Evolutionary conservation across 257 asterid genomes (phyloP).

Genomic region (Haberlea rhodopensis): DNA sequence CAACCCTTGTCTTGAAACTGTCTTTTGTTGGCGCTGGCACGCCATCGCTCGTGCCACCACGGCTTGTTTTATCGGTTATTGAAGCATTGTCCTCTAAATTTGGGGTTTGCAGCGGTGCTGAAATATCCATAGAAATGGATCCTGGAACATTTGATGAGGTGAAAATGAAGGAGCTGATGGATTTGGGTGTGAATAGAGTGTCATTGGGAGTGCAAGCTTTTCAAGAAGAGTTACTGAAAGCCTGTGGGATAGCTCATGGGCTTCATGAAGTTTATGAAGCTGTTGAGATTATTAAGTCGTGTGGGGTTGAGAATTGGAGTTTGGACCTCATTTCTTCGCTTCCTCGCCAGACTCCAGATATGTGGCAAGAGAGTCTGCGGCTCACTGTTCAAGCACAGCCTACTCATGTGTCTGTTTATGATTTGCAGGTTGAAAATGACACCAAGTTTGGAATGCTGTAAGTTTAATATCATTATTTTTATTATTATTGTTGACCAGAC

Average conservation of each 20-base stretch:
- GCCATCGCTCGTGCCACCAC: slow-evolving; percentile 89
- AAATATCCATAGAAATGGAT: slow-evolving; percentile 97
- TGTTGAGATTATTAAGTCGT: slow-evolving; percentile 56
- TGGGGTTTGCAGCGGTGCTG: slow-evolving; percentile 63
- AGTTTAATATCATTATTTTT: no score
- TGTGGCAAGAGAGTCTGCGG: slow-evolving; percentile 92
- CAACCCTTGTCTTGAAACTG: slow-evolving; percentile 76
- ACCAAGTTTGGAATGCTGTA: slow-evolving; percentile 83
- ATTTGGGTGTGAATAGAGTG: slow-evolving; percentile 81
- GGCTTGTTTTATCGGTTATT: slow-evolving; percentile 54
- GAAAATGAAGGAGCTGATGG: slow-evolving; percentile 54
- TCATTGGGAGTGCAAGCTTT: slow-evolving; percentile 93
- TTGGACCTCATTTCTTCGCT: slow-evolving; percentile 90
- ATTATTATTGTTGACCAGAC: background rate
- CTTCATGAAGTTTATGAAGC: slow-evolving; percentile 71
- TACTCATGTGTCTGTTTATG: slow-evolving; percentile 84
- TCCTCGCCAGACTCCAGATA: slow-evolving; percentile 65
- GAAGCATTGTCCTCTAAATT: slow-evolving; percentile 54
- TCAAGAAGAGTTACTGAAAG: slow-evolving; percentile 74
- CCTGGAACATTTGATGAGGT: slow-evolving; percentile 80
- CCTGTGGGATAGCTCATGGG: slow-evolving; percentile 95
- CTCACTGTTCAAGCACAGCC: slow-evolving; percentile 62
- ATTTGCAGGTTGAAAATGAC: slow-evolving; percentile 83
- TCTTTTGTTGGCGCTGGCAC: slow-evolving; percentile 94
- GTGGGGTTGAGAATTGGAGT: slow-evolving; percentile 82